Conservation (phyloP, 139 green algal species). For the Pleodorina starrii region DNA sequence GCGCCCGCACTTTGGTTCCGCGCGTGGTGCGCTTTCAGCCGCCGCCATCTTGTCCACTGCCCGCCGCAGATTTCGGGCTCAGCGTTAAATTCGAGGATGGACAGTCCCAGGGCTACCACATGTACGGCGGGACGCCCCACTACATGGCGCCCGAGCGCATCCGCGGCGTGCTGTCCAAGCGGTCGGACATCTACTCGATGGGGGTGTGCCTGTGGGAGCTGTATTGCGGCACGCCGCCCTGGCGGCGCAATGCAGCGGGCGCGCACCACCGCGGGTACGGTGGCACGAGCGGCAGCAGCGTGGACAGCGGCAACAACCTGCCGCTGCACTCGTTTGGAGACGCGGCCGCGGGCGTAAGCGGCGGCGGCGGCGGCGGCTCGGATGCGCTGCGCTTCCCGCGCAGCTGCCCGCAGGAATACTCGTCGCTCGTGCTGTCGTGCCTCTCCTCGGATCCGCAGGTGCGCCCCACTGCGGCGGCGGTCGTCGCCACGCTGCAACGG, state of each 20-base stretch:
- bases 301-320: background rate
- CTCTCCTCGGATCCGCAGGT: background rate
- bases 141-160: slow-evolving; percentile 57
- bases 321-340: background rate
- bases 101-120: slow-evolving; percentile 28
- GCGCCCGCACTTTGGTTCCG: too few relatives aligned
- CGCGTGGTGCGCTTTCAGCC: too few relatives aligned
- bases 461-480: background rate
- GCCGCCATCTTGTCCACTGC: too few relatives aligned
- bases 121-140: slow-evolving; percentile 50
- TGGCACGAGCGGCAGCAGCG: background rate
- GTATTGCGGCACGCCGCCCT: slow-evolving; percentile 43
- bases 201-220: slow-evolving; percentile 44
- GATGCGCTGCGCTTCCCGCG: slow-evolving; percentile 17
- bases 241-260: slow-evolving; percentile 26
- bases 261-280: slow-evolving; percentile 15
- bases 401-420: slow-evolving; percentile 10
- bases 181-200: slow-evolving; percentile 24
- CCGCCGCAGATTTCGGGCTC: slow-evolving; percentile 51
- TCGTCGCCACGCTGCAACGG: background rate
- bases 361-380: too few relatives aligned
- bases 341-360: too few relatives aligned
- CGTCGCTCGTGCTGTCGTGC: slow-evolving; percentile 4
- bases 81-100: slow-evolving; percentile 35
- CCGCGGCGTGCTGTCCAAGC: background rate